phyloP scores from a whole-genome alignment of 2,329 filamentous ascomycete genomes.

The Sclerotiophoma versabilis region DNA sequence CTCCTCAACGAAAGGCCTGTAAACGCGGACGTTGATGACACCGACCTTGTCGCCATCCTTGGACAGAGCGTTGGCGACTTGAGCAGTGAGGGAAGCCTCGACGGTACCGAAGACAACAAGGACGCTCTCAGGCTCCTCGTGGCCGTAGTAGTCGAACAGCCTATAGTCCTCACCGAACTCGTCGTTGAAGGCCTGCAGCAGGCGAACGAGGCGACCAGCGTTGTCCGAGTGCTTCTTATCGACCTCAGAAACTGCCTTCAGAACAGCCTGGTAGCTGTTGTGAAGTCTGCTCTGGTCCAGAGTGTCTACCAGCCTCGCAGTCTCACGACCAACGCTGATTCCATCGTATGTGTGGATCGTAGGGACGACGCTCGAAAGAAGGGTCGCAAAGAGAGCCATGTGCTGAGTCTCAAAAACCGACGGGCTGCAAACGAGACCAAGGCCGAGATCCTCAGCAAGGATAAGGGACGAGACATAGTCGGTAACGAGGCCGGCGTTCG shows the following conservation, averaged over 20 bases:
- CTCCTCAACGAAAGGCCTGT: conserved; percentile 94
- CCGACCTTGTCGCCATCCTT: conserved; percentile 79
- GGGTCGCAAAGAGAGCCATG: conserved; percentile 87
- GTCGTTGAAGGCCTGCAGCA: conserved; percentile 80
- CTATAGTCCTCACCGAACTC: conserved; percentile 94
- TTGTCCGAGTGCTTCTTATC: conserved; percentile 74
- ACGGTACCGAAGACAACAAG: conserved; percentile 92
- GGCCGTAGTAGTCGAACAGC: conserved; percentile 92
- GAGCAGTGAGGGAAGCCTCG: conserved; percentile 84
- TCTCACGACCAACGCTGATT: conserved; percentile 81
- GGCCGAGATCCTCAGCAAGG: conserved; percentile 85
- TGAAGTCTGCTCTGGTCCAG: conserved; percentile 74
- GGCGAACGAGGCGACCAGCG: conserved; percentile 73
- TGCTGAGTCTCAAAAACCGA: conserved; percentile 94
- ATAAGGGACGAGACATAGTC: conserved; percentile 85
- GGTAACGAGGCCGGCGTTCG: conserved; percentile 75
- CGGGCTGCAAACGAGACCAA: conserved; percentile 83
- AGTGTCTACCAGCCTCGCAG: conserved; percentile 81
- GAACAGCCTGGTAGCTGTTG: conserved; percentile 71
- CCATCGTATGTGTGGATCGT: conserved; percentile 90
- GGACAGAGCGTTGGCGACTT: conserved; percentile 77
- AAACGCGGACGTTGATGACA: conserved; percentile 89
- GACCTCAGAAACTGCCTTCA: conserved; percentile 66
- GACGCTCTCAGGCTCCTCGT: conserved; percentile 78
- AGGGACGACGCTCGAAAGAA: conserved; percentile 79